Percentiles rank a stretch among this genome's conserved stretches.
Evolutionary conservation across 2,329 filamentous ascomycete species (phyloP).

Genomic region (Alternaria metachromatica): DNA sequence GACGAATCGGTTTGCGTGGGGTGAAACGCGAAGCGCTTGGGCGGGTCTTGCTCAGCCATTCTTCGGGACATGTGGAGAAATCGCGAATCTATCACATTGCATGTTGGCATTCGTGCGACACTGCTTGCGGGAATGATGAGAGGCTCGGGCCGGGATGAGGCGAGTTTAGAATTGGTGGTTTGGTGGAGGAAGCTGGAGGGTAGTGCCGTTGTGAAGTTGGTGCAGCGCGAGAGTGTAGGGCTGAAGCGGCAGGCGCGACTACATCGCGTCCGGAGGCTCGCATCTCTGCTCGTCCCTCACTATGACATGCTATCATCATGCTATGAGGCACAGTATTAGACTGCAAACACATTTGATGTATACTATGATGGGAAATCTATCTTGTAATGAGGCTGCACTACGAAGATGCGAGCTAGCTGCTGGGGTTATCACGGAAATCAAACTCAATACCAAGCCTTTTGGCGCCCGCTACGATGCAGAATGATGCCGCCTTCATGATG

Average conservation of each 20-base stretch:
- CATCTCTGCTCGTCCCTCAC: not conserved
- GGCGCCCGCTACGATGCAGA: conserved; percentile 28
- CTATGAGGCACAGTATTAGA: not conserved
- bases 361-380: not conserved
- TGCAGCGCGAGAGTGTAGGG: not conserved
- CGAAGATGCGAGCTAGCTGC: not conserved
- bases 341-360: not conserved
- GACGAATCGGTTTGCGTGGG: conserved; percentile 31
- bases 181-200: not conserved
- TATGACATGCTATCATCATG: not conserved
- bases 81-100: conserved; percentile 1
- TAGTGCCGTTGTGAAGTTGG: not conserved
- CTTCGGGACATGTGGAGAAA: not conserved
- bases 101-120: not conserved
- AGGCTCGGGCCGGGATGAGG: not conserved
- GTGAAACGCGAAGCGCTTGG: conserved; percentile 36
- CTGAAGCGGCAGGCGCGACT: not conserved
- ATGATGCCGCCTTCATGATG: conserved; percentile 11
- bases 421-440: conserved; percentile 28
- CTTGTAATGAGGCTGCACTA: not conserved
- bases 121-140: not conserved
- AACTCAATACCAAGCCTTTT: conserved; percentile 18
- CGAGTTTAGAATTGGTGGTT: not conserved
- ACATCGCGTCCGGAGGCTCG: not conserved
- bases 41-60: conserved; percentile 1